phyloP scores from a whole-genome alignment of 345 rosid genomes.

The Geranium rotundifolium region DNA sequence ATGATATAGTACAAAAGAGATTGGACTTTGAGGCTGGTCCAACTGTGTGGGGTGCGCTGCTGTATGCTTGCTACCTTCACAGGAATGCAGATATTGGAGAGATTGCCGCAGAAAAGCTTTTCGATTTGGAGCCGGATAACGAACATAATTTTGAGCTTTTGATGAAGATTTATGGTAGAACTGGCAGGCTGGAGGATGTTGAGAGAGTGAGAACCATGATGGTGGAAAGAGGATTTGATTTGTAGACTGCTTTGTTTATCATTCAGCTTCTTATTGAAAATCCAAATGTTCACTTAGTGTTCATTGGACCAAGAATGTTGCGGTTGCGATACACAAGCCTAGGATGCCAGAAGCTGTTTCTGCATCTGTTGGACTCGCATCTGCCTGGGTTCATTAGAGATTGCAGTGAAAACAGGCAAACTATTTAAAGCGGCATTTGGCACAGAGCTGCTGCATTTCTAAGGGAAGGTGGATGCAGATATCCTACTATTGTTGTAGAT shows the following conservation, averaged over 20 bases:
- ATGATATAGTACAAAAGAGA: conserved; percentile 33
- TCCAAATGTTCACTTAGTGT: no score
- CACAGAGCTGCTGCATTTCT: no score
- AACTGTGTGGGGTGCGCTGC: conserved; percentile 80
- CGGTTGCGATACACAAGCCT: no score
- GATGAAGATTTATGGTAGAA: conserved; percentile 47
- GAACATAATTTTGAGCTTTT: conserved; percentile 70
- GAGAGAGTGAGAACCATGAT: conserved; percentile 57
- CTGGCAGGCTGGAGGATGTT: conserved; percentile 34
- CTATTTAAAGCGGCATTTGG: no score
- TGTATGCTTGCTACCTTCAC: conserved; percentile 61
- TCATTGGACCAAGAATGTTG: no score
- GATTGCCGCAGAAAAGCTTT: conserved; percentile 52
- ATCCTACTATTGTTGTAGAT: no score
- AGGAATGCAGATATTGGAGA: conserved; percentile 55
- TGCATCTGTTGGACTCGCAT: no score
- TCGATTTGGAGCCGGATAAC: conserved; percentile 72
- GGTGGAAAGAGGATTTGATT: conserved; percentile 51
- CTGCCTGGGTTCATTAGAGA: no score
- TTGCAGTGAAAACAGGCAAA: no score
- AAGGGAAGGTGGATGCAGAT: no score
- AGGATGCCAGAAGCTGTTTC: no score
- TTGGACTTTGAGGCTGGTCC: conserved; percentile 71
- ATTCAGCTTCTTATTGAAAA: neutral
- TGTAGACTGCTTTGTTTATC: neutral